Evolutionary conservation across 176 grass and related monocot genomes (phyloP).

Genomic region (Thalia dealbata): DNA sequence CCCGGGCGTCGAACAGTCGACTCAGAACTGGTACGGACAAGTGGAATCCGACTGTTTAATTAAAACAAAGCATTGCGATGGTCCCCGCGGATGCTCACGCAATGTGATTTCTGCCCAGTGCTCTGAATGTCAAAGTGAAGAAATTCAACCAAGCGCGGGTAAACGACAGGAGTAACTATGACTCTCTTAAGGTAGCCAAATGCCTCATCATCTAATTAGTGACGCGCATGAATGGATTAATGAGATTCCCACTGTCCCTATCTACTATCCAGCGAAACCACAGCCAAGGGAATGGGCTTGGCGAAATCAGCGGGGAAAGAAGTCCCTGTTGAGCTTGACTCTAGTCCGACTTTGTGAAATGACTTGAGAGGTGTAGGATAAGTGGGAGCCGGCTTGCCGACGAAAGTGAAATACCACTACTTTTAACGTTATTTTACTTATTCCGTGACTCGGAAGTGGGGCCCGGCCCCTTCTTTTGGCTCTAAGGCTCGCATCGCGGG

Average conservation of each 20-base stretch:
- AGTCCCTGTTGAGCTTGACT: neutral
- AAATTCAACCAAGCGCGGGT: conserved; percentile 61
- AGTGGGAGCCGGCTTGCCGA: neutral
- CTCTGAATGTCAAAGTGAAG: conserved; percentile 79
- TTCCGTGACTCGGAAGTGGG: conserved; percentile 25
- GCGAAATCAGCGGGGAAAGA: neutral
- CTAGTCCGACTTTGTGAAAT: neutral
- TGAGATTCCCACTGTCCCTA: conserved; percentile 15
- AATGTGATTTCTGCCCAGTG: conserved; percentile 60
- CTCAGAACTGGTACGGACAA: too few species aligned
- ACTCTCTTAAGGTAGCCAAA: conserved; percentile 49
- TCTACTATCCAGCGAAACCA: conserved; percentile 19
- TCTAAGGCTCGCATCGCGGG: neutral
- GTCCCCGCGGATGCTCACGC: conserved; percentile 50
- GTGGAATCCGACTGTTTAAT: too few species aligned
- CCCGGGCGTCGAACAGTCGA: too few species aligned
- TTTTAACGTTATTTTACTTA: conserved; percentile 59
- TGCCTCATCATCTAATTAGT: conserved; percentile 33
- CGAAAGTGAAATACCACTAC: conserved; percentile 48
- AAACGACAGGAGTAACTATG: conserved; percentile 53
- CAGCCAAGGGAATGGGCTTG: neutral
- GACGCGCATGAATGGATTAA: conserved; percentile 23
- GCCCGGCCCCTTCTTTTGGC: conserved; percentile 15
- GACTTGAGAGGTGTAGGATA: conserved; percentile 1
- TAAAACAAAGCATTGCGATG: conserved; percentile 76